Conservation (phyloP, 2,329 filamentous ascomycete species). For the Penicillium psychrosexuale region DNA sequence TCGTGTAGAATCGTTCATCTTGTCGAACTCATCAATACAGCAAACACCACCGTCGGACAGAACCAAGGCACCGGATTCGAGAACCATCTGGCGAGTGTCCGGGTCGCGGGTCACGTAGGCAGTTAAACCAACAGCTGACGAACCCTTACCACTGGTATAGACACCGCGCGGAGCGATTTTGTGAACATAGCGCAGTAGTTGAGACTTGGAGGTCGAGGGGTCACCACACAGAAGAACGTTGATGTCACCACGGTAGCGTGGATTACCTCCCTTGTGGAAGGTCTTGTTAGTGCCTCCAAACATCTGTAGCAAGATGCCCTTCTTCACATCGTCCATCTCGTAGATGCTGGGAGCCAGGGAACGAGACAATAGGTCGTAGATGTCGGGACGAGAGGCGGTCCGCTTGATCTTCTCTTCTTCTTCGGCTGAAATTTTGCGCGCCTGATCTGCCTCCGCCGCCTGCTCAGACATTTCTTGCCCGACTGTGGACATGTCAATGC, state of each 20-base stretch:
- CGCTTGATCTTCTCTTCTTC: constrained; percentile 85
- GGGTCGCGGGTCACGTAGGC: constrained; percentile 75
- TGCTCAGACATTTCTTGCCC: constrained; percentile 76
- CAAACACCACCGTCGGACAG: constrained; percentile 72
- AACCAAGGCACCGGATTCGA: constrained; percentile 71
- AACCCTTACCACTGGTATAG: constrained; percentile 73
- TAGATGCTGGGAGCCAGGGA: constrained; percentile 94
- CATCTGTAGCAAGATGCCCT: constrained; percentile 91
- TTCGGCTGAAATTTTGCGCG: constrained; percentile 76
- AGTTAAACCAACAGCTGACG: constrained; percentile 71
- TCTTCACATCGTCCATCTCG: constrained; percentile 98
- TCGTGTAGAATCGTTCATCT: constrained; percentile 72
- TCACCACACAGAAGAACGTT: constrained; percentile 96
- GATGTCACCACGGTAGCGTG: constrained; percentile 94
- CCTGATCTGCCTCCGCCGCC: constrained; percentile 70
- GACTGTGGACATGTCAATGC: constrained; percentile 83
- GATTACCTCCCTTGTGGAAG: constrained; percentile 92
- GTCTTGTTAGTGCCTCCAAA: constrained; percentile 98
- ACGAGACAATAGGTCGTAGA: constrained; percentile 87
- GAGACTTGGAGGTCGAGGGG: constrained; percentile 93
- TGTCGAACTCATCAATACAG: constrained; percentile 78
- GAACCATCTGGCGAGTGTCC: constrained; percentile 68
- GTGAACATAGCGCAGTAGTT: constrained; percentile 90
- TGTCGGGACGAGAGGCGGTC: constrained; percentile 74
- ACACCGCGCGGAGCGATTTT: constrained; percentile 90